phyloP scores from a whole-genome alignment of 805 yeast genomes.

The Spathaspora passalidarum region DNA sequence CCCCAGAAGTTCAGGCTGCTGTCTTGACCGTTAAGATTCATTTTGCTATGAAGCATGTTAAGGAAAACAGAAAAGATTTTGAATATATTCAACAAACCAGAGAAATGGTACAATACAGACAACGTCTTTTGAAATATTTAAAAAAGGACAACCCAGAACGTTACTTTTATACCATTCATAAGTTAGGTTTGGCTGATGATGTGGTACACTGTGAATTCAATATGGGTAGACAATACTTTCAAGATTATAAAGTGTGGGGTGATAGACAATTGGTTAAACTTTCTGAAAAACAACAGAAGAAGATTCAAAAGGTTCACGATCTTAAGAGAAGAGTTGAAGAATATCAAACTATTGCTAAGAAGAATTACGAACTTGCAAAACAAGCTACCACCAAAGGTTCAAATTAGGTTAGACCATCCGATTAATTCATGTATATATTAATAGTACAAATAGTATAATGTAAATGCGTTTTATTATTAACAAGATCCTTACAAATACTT shows the following conservation, averaged over 20 bases:
- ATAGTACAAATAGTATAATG: conserved; percentile 3
- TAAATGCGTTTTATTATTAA: background rate
- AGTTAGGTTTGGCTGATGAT: conserved; percentile 82
- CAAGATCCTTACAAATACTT: background rate
- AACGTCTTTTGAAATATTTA: conserved; percentile 74
- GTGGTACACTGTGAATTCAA: conserved; percentile 77
- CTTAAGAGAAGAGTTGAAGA: conserved; percentile 40
- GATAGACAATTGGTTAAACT: conserved; percentile 60
- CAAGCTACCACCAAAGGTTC: background rate
- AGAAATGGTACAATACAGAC: conserved; percentile 87
- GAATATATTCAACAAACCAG: conserved; percentile 68
- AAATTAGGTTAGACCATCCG: background rate
- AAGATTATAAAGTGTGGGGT: conserved; percentile 75
- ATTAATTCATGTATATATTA: background rate
- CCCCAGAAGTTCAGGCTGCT: conserved; percentile 96
- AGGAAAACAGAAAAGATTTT: conserved; percentile 67
- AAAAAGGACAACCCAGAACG: conserved; percentile 76
- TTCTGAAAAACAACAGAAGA: conserved; percentile 32
- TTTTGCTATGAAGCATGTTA: conserved; percentile 69
- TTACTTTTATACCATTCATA: conserved; percentile 82
- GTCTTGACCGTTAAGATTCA: conserved; percentile 78
- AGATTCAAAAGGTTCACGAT: conserved; percentile 24
- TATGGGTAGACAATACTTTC: conserved; percentile 74
- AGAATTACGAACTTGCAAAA: conserved; percentile 23
- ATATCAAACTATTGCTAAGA: conserved; percentile 37